phyloP scores from a whole-genome alignment of 2,329 filamentous ascomycete species.

The Akanthomyces uredinophilus region DNA sequence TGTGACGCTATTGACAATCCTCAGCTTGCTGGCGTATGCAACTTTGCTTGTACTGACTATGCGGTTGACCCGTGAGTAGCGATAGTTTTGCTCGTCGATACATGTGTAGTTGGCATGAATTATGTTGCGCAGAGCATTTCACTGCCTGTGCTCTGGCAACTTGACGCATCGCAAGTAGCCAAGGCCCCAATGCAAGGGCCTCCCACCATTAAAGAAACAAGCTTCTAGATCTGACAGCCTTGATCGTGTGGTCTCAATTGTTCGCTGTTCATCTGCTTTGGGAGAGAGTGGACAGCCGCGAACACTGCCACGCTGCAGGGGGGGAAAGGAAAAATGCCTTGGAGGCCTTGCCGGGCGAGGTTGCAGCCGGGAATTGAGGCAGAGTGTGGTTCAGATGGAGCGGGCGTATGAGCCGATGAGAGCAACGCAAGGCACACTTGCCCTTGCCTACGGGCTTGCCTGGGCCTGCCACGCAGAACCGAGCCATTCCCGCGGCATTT shows the following conservation, averaged over 20 bases:
- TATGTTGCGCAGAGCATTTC: background rate
- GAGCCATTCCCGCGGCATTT: background rate
- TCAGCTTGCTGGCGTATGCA: slow-evolving; percentile 55
- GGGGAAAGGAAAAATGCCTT: slow-evolving; percentile 3
- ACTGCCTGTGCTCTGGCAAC: background rate
- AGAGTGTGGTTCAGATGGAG: background rate
- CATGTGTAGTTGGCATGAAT: background rate
- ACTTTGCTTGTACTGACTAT: slow-evolving; percentile 53
- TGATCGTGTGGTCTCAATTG: background rate
- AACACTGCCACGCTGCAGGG: background rate
- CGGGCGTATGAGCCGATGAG: background rate
- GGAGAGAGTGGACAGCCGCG: background rate
- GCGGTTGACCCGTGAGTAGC: slow-evolving; percentile 28
- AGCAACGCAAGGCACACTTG: slow-evolving; percentile 6
- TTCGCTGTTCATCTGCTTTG: slow-evolving; percentile 1
- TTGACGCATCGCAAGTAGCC: background rate
- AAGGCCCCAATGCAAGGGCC: background rate
- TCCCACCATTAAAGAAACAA: background rate
- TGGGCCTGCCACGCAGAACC: background rate
- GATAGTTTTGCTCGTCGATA: background rate
- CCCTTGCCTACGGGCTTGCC: too few species aligned
- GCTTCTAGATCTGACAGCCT: slow-evolving; percentile 4
- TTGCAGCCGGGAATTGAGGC: background rate
- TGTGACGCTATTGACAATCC: slow-evolving; percentile 49
- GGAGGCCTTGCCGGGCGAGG: background rate